Conservation (phyloP, 2,329 filamentous ascomycete genomes). For the Stagonosporopsis vannaccii region DNA sequence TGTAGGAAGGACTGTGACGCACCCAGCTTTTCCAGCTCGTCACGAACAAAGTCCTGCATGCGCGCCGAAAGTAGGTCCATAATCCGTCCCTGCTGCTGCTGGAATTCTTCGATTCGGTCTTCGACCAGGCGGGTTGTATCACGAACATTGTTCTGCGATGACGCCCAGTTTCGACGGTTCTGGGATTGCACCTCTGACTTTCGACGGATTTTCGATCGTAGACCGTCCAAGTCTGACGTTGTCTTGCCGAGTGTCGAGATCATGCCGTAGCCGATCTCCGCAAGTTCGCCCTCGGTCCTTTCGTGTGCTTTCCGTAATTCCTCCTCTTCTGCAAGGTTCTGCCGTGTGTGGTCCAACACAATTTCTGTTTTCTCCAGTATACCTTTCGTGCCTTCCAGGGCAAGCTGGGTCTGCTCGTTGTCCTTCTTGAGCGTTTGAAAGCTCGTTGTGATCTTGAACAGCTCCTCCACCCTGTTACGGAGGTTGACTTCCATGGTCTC, state of each 20-base stretch:
- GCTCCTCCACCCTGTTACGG: slow-evolving; percentile 90
- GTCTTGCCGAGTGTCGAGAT: slow-evolving; percentile 80
- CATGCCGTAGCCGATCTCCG: slow-evolving; percentile 75
- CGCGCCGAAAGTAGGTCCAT: slow-evolving; percentile 72
- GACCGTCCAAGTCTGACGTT: slow-evolving; percentile 78
- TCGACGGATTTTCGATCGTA: slow-evolving; percentile 86
- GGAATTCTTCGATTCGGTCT: slow-evolving; percentile 74
- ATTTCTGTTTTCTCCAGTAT: slow-evolving; percentile 88
- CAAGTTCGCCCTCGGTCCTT: slow-evolving; percentile 80
- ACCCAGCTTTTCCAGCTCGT: slow-evolving; percentile 75
- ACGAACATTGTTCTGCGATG: slow-evolving; percentile 76
- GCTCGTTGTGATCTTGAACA: slow-evolving; percentile 83
- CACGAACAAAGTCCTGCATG: slow-evolving; percentile 78
- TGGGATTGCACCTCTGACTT: slow-evolving; percentile 82
- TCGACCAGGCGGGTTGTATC: slow-evolving; percentile 82
- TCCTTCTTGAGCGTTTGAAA: slow-evolving; percentile 92
- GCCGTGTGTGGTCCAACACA: slow-evolving; percentile 78
- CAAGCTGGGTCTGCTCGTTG: slow-evolving; percentile 75
- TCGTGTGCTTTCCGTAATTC: slow-evolving; percentile 83
- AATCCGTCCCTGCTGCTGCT: slow-evolving; percentile 73
- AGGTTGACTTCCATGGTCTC: slow-evolving; percentile 91
- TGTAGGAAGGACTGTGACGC: slow-evolving; percentile 74
- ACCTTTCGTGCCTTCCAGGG: slow-evolving; percentile 80
- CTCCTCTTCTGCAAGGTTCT: slow-evolving; percentile 79
- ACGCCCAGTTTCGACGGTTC: slow-evolving; percentile 81